Evolutionary conservation across 352 stramenopile species (phyloP).

Genomic region (Globisporangium solare): DNA sequence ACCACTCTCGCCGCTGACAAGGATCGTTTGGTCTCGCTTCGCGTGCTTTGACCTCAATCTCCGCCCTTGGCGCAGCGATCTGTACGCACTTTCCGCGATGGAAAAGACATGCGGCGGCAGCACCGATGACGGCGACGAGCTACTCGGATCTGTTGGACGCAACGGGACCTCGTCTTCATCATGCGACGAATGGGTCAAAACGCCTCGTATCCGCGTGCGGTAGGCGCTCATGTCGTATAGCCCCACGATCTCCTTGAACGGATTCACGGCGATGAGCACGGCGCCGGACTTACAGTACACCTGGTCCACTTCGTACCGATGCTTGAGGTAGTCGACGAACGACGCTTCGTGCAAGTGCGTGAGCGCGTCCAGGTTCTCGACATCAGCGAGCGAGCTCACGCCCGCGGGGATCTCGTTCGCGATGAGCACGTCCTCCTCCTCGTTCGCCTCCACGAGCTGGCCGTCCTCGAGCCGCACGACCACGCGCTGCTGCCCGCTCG

Average conservation of each 20-base stretch:
- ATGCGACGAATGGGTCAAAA: no score
- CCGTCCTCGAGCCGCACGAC: conserved; percentile 44
- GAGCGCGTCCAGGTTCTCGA: conserved; percentile 70
- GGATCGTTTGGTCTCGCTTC: conserved; percentile 38
- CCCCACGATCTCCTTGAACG: conserved; percentile 63
- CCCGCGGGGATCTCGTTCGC: conserved; percentile 33
- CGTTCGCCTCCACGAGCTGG: conserved; percentile 30
- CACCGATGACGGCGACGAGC: conserved; percentile 15
- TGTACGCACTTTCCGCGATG: conserved; percentile 69
- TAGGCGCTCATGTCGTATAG: conserved; percentile 60
- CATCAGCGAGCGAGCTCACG: conserved; percentile 35
- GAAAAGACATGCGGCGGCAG: conserved; percentile 79
- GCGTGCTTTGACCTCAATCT: conserved; percentile 31
- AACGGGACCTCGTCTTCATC: neutral
- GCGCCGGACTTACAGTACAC: conserved; percentile 74
- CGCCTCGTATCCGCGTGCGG: conserved; percentile 19
- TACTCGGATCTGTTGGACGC: conserved; percentile 1
- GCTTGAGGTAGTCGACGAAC: conserved; percentile 74
- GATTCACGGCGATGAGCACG: conserved; percentile 77
- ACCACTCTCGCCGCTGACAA: conserved; percentile 45
- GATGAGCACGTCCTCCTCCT: conserved; percentile 52
- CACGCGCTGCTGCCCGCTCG: conserved; percentile 9
- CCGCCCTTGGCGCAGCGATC: conserved; percentile 32
- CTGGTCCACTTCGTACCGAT: conserved; percentile 65
- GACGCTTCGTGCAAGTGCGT: conserved; percentile 77